Conservation (phyloP, 352 stramenopile species). For the Phytophthora multivora region DNA sequence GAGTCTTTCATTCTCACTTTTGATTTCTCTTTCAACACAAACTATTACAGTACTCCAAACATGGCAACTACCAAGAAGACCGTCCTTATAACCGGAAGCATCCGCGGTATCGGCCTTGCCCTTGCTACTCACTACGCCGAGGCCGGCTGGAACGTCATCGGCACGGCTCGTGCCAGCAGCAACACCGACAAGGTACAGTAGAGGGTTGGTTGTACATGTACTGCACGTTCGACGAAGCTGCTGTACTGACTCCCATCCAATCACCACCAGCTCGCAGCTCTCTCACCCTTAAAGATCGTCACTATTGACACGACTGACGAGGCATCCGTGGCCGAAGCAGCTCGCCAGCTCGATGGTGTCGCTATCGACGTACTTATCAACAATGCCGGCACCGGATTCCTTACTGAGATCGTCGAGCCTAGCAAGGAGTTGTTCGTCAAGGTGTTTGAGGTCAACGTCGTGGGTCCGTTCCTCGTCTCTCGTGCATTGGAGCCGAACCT, state of each 20-base stretch:
- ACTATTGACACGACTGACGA: constrained; percentile 49
- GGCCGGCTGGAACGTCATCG: constrained; percentile 6
- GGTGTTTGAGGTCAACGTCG: constrained; percentile 58
- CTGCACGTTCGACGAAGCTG: no score
- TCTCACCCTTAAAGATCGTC: constrained; percentile 45
- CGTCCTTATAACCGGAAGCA: constrained; percentile 51
- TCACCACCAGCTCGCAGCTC: constrained; percentile 17
- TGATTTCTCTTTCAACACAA: constrained; percentile 1
- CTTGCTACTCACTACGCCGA: constrained; percentile 45
- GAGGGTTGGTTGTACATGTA: no score
- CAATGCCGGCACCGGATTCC: constrained; percentile 51
- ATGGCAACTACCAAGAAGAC: constrained; percentile 34
- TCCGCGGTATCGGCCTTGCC: constrained; percentile 45
- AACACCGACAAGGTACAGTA: constrained; percentile 4
- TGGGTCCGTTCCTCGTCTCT: constrained; percentile 6
- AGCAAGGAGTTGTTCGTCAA: constrained; percentile 44
- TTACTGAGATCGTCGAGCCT: constrained; percentile 29
- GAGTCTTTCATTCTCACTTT: no score
- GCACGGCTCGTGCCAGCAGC: not conserved
- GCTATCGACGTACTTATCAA: constrained; percentile 63
- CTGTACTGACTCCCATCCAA: not conserved
- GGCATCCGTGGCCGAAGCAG: constrained; percentile 37
- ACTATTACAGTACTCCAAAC: not conserved
- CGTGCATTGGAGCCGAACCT: constrained; percentile 44
- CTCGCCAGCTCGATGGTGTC: constrained; percentile 40